Evolutionary conservation across 225 moss, liverwort and hornwort genomes (phyloP).

Genomic region (Bryoerythrophyllum caledonicum): DNA sequence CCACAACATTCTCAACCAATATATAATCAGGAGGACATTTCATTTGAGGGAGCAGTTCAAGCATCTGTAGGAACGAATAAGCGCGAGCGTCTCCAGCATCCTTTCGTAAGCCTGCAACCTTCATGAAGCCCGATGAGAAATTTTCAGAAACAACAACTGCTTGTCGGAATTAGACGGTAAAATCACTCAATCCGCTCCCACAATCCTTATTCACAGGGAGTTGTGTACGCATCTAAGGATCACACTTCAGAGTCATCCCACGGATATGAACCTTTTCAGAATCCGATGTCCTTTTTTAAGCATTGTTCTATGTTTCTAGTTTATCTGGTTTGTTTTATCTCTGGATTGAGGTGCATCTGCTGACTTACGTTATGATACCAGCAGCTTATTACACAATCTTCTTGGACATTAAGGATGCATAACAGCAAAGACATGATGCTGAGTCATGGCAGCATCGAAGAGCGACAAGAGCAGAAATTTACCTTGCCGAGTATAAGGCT

Average conservation of each 20-base stretch:
- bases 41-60: slow-evolving; percentile 88
- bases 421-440: background rate
- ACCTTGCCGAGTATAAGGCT: slow-evolving; percentile 99
- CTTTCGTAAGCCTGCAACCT: slow-evolving; percentile 95
- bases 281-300: background rate
- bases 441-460: background rate
- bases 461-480: slow-evolving; percentile 5
- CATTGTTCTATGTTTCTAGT: too few relatives aligned
- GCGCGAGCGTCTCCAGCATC: slow-evolving; percentile 92
- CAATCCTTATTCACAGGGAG: background rate
- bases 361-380: background rate
- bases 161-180: background rate
- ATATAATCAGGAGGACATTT: slow-evolving; percentile 65
- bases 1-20: slow-evolving; percentile 96
- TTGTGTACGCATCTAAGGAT: background rate
- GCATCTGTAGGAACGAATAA: slow-evolving; percentile 80
- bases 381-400: background rate
- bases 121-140: slow-evolving; percentile 64
- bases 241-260: background rate
- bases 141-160: slow-evolving; percentile 34
- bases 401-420: background rate
- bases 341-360: too few relatives aligned
- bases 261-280: background rate
- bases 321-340: too few relatives aligned
- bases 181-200: background rate